Evolutionary conservation across 345 rosid species (phyloP).

Genomic region (Brassica rapa): DNA sequence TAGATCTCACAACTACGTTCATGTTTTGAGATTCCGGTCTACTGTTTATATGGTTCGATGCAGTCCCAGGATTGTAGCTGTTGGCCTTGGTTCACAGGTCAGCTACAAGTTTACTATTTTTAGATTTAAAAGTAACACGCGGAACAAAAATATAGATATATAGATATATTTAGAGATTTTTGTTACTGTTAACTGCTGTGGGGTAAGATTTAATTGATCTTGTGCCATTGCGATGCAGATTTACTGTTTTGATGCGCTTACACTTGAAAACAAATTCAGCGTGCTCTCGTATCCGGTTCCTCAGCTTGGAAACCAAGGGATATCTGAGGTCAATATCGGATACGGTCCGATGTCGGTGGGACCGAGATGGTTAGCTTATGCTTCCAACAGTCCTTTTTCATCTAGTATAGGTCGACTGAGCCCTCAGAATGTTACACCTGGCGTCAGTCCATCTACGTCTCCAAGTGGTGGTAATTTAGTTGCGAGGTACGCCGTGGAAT

Average conservation of each 20-base stretch:
- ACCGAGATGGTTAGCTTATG: conserved; percentile 96
- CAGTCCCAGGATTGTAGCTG: conserved; percentile 84
- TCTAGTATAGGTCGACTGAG: conserved; percentile 83
- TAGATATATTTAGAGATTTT: no score
- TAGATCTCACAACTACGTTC: conserved; percentile 84
- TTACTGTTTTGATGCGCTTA: conserved; percentile 91
- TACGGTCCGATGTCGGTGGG: conserved; percentile 99
- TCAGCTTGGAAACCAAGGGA: conserved; percentile 81
- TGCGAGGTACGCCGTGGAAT: conserved; percentile 98
- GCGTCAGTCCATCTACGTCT: conserved; percentile 94
- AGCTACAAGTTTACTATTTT: conserved; percentile 30
- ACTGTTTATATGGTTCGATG: conserved; percentile 89
- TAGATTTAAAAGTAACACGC: not conserved
- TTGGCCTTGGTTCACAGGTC: conserved; percentile 90
- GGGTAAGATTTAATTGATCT: not conserved
- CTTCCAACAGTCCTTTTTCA: conserved; percentile 74
- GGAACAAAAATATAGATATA: no score
- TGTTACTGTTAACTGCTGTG: no score
- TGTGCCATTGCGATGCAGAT: conserved; percentile 56
- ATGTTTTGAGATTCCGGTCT: conserved; percentile 88
- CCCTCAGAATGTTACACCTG: conserved; percentile 92
- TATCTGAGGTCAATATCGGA: conserved; percentile 58
- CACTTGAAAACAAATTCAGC: conserved; percentile 91
- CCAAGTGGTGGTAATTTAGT: conserved; percentile 80
- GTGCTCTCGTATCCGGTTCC: conserved; percentile 93